Conservation (phyloP, 2,329 filamentous ascomycete genomes). For the Capronia americana region DNA sequence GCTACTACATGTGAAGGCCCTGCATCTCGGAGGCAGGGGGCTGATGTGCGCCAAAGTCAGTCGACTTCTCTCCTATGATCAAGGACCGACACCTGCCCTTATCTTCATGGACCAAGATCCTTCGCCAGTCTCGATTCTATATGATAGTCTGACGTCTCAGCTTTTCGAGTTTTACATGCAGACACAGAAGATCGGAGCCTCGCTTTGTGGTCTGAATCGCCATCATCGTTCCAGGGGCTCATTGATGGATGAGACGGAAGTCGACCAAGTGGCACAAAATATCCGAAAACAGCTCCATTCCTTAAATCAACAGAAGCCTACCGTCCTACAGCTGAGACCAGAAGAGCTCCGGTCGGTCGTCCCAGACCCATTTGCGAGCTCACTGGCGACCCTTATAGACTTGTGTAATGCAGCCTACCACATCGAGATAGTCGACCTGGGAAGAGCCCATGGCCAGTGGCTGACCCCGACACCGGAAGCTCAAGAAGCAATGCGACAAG, state of each 20-base stretch:
- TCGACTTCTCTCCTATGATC: constrained; percentile 14
- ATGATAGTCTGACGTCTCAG: constrained; percentile 4
- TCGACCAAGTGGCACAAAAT: constrained; percentile 47
- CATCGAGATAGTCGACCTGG: constrained; percentile 23
- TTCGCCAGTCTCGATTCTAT: constrained; percentile 8
- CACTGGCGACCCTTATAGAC: constrained; percentile 11
- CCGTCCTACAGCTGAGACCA: constrained; percentile 13
- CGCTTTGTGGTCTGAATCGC: constrained; percentile 42
- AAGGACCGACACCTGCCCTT: constrained; percentile 2
- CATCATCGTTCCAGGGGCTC: constrained; percentile 49
- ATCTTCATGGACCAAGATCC: constrained; percentile 8
- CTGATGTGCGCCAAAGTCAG: constrained; percentile 22
- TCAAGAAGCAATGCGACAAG: constrained; percentile 20
- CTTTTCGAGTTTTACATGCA: constrained; percentile 27
- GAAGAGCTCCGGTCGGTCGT: constrained; percentile 9
- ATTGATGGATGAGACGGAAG: constrained; percentile 48
- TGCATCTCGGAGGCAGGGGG: constrained; percentile 27
- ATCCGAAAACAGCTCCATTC: constrained; percentile 46
- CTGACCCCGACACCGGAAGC: constrained; percentile 14
- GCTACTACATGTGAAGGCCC: constrained; percentile 21
- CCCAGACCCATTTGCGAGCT: not conserved
- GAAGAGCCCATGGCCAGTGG: constrained; percentile 14
- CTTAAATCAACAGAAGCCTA: constrained; percentile 46
- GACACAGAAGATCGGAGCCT: constrained; percentile 20
- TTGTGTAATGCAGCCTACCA: constrained; percentile 22